These are phyloP conservation scores for Phycomyces nitens DNA, from an alignment of 192 early-diverging fungal genomes.

Conservation along the genomic window DNA sequence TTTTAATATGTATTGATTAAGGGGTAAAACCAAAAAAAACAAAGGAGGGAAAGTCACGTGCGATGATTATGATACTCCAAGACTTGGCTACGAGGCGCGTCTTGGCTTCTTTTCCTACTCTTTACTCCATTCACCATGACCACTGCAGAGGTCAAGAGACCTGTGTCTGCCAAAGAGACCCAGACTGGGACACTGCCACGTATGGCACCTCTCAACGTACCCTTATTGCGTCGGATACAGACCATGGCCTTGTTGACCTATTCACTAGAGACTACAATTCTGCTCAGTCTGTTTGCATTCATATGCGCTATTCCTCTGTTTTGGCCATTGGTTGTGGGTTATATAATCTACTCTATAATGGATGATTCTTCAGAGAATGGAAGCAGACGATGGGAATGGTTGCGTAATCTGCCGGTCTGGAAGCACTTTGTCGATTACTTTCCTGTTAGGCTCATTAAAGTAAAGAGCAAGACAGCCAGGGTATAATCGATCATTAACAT, in stretches of 20 bases:
- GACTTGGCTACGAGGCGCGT: too few relatives aligned
- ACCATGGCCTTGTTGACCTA: constrained; percentile 53
- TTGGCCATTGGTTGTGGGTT: constrained; percentile 65
- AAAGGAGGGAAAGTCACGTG: not conserved
- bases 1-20: too few relatives aligned
- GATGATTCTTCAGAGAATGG: constrained; percentile 80
- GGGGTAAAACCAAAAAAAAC: constrained; percentile 1
- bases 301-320: constrained; percentile 43
- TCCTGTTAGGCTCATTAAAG: constrained; percentile 71
- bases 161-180: not conserved
- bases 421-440: constrained; percentile 75
- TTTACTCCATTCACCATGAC: not conserved
- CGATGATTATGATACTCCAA: too few relatives aligned
- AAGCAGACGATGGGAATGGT: constrained; percentile 53
- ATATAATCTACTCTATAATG: constrained; percentile 68
- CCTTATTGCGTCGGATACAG: constrained; percentile 62
- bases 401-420: constrained; percentile 65
- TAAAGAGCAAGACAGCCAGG: too few relatives aligned
- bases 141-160: not conserved
- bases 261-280: not conserved
- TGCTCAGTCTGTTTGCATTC: constrained; percentile 52
- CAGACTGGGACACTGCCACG: not conserved
- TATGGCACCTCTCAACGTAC: constrained; percentile 56
- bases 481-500: too few relatives aligned
- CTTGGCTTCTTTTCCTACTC: too few relatives aligned